A percentile compares a stretch with the other conserved stretches of the same genome.
These are phyloP conservation scores for Sporothrix globosa DNA, from an alignment of 2,329 filamentous ascomycete genomes.

Conservation along the genomic window DNA sequence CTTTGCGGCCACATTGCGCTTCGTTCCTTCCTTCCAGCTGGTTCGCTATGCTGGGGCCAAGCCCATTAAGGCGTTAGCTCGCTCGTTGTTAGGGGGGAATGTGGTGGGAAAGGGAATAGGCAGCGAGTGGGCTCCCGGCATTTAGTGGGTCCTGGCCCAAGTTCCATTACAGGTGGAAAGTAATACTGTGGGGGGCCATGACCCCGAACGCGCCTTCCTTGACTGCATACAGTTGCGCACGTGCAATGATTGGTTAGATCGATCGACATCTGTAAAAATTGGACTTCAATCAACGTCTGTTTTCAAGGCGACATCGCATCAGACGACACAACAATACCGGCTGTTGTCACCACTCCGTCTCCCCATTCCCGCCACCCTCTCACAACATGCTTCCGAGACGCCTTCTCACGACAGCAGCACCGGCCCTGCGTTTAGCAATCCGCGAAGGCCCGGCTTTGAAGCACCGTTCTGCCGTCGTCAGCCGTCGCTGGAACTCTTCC, in stretches of 20 bases:
- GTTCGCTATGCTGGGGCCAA: neutral
- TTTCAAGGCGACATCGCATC: neutral
- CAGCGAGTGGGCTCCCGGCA: constrained; percentile 1
- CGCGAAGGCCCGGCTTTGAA: constrained; percentile 12
- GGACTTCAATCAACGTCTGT: neutral
- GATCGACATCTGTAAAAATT: neutral
- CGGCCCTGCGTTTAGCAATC: constrained; percentile 26
- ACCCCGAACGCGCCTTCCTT: neutral
- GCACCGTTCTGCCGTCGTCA: neutral
- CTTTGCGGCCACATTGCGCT: constrained; percentile 26
- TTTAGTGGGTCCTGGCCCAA: neutral
- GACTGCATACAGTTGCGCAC: constrained; percentile 24
- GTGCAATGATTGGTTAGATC: constrained; percentile 26
- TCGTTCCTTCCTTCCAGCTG: constrained; percentile 10
- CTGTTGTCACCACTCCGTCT: neutral
- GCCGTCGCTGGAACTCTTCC: constrained; percentile 31
- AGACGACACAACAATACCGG: neutral
- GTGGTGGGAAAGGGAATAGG: neutral
- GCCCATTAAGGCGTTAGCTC: constrained; percentile 6
- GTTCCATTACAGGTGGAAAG: constrained; percentile 15
- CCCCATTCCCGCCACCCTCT: neutral
- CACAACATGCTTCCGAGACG: constrained; percentile 19
- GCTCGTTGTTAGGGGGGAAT: neutral
- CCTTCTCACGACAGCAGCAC: constrained; percentile 7
- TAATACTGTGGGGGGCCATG: neutral